phyloP scores from a whole-genome alignment of 441 rosid species.

The Corymbia citriodora region DNA sequence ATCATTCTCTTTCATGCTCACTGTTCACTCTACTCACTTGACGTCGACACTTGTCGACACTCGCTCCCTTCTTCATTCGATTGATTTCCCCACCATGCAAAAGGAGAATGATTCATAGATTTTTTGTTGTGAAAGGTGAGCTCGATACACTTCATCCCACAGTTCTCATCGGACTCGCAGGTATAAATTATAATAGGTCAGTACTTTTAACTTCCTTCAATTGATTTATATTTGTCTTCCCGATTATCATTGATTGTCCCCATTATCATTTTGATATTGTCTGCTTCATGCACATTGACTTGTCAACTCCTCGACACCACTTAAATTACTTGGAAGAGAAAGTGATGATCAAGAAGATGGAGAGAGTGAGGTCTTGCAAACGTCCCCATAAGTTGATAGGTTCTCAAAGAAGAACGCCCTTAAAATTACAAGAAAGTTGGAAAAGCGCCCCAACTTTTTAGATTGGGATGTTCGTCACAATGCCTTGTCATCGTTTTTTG shows the following conservation, averaged over 20 bases:
- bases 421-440: neutral
- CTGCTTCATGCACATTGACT: neutral
- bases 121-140: neutral
- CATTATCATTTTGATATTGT: neutral
- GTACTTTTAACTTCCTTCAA: neutral
- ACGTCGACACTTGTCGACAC: neutral
- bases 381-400: neutral
- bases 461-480: fast-evolving
- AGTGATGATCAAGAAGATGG: neutral
- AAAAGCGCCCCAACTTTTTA: fast-evolving
- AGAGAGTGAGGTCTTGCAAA: neutral
- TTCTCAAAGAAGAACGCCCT: neutral
- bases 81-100: fast-evolving
- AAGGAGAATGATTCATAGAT: neutral
- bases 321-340: neutral
- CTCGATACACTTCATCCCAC: neutral
- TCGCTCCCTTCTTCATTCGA: neutral
- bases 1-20: neutral
- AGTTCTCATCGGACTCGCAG: fast-evolving
- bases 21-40: neutral
- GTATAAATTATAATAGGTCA: neutral
- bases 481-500: fast-evolving
- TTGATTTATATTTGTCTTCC: neutral
- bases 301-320: fast-evolving
- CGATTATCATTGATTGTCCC: neutral